Conservation (phyloP, 2,329 filamentous ascomycete genomes). For the Xylaria sp. region DNA sequence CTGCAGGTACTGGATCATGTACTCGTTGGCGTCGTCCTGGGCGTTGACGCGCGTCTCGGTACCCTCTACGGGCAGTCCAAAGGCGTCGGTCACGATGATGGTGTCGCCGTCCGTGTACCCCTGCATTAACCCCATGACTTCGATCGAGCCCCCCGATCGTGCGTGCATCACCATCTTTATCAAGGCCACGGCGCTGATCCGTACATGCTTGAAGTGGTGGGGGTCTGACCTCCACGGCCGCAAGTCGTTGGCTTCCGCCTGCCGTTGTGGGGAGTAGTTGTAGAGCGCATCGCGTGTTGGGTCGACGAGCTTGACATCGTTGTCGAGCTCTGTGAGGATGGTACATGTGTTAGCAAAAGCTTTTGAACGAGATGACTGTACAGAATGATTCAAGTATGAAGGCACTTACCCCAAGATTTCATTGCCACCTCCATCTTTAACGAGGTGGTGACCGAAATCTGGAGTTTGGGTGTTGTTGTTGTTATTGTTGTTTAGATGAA, state of each 20-base stretch:
- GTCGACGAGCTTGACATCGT: conserved; percentile 85
- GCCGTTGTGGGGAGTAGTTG: conserved; percentile 75
- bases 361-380: conserved; percentile 5
- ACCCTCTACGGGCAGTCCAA: conserved; percentile 92
- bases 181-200: conserved; percentile 91
- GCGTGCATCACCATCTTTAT: conserved; percentile 99
- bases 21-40: conserved; percentile 95
- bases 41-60: conserved; percentile 99
- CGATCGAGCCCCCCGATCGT: conserved; percentile 88
- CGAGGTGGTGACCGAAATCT: conserved; percentile 11
- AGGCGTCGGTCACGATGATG: conserved; percentile 93
- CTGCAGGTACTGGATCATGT: conserved; percentile 87
- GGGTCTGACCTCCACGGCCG: conserved; percentile 82
- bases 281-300: conserved; percentile 91
- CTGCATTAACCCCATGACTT: conserved; percentile 99
- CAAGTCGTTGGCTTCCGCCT: conserved; percentile 71
- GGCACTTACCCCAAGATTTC: conserved; percentile 67
- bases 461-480: conserved; percentile 19
- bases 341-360: conserved; percentile 20
- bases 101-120: conserved; percentile 87
- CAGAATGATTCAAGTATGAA: conserved; percentile 20
- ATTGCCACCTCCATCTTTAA: conserved; percentile 64
- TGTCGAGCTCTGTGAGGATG: conserved; percentile 77
- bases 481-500: background rate
- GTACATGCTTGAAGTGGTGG: conserved; percentile 90